These are phyloP conservation scores for Ceratocystis lukuohia DNA, from an alignment of 2,329 filamentous ascomycete genomes.

Conservation along the genomic window DNA sequence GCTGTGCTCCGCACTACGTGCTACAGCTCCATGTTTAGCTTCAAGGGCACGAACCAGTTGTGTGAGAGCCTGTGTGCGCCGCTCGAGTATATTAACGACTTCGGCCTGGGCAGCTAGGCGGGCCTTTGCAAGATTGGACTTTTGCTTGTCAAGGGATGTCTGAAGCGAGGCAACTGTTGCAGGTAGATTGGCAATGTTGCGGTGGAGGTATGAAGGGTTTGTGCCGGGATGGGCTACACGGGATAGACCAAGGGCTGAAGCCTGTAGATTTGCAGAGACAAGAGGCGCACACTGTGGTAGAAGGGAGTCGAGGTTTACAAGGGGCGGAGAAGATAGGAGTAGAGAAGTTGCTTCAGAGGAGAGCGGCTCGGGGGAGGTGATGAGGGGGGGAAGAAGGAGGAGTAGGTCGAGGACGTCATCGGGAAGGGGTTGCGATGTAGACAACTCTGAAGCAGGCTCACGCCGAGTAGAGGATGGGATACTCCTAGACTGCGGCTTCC, in stretches of 20 bases:
- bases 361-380: conserved; percentile 29
- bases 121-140: conserved; percentile 27
- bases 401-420: conserved; percentile 29
- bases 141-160: conserved; percentile 25
- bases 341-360: conserved; percentile 29
- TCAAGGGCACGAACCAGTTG: conserved; percentile 39
- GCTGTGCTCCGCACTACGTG: conserved; percentile 38
- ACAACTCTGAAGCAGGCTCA: conserved; percentile 20
- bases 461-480: conserved; percentile 19
- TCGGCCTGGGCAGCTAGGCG: conserved; percentile 29
- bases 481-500: conserved; percentile 23
- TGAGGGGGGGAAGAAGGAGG: conserved; percentile 39
- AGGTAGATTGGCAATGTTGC: conserved; percentile 38
- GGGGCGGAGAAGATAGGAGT: conserved; percentile 38
- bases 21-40: conserved; percentile 40
- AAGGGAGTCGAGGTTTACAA: conserved; percentile 35
- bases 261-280: conserved; percentile 37
- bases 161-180: conserved; percentile 29
- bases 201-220: conserved; percentile 45
- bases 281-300: conserved; percentile 36
- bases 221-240: conserved; percentile 35
- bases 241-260: conserved; percentile 35
- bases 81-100: conserved; percentile 24
- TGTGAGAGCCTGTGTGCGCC: conserved; percentile 30
- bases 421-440: conserved; percentile 31